phyloP scores from a whole-genome alignment of 2,329 filamentous ascomycete genomes.

The Penicillium hesseltinei region DNA sequence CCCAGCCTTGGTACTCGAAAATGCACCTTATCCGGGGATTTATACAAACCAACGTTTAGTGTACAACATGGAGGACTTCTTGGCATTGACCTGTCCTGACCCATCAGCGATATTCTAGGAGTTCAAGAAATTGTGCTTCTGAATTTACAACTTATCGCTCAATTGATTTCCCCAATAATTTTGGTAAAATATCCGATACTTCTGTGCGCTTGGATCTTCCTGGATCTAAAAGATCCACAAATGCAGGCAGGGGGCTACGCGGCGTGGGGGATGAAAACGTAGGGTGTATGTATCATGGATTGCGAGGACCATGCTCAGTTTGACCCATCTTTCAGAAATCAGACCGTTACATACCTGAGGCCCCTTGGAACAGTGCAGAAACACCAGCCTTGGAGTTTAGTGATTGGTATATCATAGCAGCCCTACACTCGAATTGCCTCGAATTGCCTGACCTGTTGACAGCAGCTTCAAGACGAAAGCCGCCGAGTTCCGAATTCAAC shows the following conservation, averaged over 20 bases:
- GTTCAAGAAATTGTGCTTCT: background rate
- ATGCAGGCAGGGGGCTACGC: background rate
- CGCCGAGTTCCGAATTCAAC: background rate
- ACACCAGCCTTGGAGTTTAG: no score
- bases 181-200: background rate
- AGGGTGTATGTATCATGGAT: background rate
- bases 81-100: slow-evolving; percentile 15
- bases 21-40: background rate
- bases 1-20: background rate
- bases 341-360: background rate
- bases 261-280: background rate
- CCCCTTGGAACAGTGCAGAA: background rate
- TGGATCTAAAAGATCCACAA: background rate
- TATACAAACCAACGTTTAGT: background rate
- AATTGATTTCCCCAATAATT: no score
- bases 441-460: background rate
- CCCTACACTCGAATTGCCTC: background rate
- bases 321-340: background rate
- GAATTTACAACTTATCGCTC: background rate
- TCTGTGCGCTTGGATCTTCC: background rate
- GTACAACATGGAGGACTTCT: slow-evolving; percentile 7
- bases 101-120: background rate
- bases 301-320: background rate
- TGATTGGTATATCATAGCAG: background rate
- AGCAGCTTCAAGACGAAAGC: background rate